phyloP scores from a whole-genome alignment of 176 grass and related monocot genomes.

The Oryza meridionalis region DNA sequence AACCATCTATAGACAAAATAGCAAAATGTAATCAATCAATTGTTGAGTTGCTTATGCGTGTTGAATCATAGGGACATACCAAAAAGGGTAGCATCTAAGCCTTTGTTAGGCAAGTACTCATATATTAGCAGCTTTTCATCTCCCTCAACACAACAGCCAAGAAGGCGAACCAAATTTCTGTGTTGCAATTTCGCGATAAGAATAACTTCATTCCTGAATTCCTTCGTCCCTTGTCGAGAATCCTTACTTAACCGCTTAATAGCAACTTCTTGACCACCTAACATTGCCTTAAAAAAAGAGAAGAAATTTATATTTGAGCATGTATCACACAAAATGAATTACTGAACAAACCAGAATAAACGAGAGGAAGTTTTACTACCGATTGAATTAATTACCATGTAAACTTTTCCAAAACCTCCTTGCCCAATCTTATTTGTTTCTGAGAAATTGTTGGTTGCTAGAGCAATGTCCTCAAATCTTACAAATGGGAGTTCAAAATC shows the following conservation, averaged over 20 bases:
- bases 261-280: too few species aligned
- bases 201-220: neutral
- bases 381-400: neutral
- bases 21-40: neutral
- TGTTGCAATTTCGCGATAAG: too few species aligned
- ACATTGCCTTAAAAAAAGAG: neutral
- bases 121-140: too few species aligned
- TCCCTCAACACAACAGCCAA: too few species aligned
- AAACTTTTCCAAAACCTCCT: conserved; percentile 45
- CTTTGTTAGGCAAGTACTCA: too few species aligned
- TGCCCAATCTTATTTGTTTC: conserved; percentile 29
- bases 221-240: neutral
- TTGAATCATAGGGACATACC: too few species aligned
- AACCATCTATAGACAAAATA: neutral
- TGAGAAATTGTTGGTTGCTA: conserved; percentile 27
- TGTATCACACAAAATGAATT: neutral
- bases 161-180: too few species aligned
- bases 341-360: neutral
- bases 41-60: neutral
- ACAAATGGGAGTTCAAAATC: conserved; percentile 27
- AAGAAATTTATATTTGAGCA: neutral
- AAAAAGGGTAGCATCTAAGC: too few species aligned
- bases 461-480: conserved; percentile 24
- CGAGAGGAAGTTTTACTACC: neutral
- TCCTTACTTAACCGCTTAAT: neutral